phyloP scores from a whole-genome alignment of 140 eudicot genomes.

The Flaveria floridana region DNA sequence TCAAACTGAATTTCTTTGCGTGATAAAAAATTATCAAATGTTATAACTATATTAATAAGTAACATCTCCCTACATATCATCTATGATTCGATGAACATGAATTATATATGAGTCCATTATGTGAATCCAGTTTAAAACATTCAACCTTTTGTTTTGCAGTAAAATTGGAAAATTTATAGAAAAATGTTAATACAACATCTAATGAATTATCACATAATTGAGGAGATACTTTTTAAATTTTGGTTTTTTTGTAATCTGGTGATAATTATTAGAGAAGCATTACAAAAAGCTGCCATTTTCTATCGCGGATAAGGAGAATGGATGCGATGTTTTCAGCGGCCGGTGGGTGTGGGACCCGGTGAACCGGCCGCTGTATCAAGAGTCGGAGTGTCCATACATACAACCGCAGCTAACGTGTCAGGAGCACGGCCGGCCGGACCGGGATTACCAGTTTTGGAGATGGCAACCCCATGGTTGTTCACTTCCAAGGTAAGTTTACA shows the following conservation, averaged over 20 bases:
- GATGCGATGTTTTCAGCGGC: slow-evolving; percentile 64
- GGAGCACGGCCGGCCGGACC: slow-evolving; percentile 79
- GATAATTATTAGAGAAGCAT: slow-evolving; percentile 40
- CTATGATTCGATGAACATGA: background rate
- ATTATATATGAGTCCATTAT: background rate
- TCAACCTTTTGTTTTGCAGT: background rate
- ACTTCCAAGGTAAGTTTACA: slow-evolving; percentile 56
- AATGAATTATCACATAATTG: too few species aligned
- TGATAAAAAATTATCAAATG: background rate
- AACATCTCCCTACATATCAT: background rate
- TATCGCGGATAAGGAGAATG: slow-evolving; percentile 34
- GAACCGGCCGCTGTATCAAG: slow-evolving; percentile 65
- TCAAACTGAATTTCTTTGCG: background rate
- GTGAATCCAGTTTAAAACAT: background rate
- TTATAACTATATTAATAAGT: background rate
- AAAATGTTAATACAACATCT: background rate
- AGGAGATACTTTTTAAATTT: background rate
- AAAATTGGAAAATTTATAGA: background rate
- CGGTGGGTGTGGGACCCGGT: slow-evolving; percentile 76
- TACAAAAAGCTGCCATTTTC: slow-evolving; percentile 51
- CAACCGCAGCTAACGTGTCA: slow-evolving; percentile 78
- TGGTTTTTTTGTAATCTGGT: background rate
- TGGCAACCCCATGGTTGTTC: slow-evolving; percentile 86
- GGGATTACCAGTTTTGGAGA: slow-evolving; percentile 70
- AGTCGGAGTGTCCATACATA: slow-evolving; percentile 79